Evolutionary conservation across 768 basidiomycete genomes (phyloP), one percentile per base, ranked within the genome.

Genomic region (Filobasidium wieringae): DNA sequence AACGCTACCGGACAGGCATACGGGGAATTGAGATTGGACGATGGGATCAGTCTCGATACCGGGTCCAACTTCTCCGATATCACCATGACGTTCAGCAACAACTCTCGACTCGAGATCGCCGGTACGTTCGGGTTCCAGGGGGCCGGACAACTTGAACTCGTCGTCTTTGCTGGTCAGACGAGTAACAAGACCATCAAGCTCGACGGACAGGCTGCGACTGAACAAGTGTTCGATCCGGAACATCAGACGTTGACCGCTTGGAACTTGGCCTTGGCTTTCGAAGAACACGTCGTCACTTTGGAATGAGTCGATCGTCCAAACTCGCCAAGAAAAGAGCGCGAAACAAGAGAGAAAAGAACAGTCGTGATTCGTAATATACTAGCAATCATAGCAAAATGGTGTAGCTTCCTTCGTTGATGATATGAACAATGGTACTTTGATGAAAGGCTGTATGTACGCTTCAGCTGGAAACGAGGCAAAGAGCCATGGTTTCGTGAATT

Each of bases 21-120:
- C 41, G 86, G 85, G 0, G 72, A 77, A 24, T 80, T 81, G 0
- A 84, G 82, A 66, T 60, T 87, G n/a, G 86, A 87, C 67, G 86
- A 87, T 64, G 86, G 85, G 7, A 76, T 81, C 33, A 31, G 29
- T 15, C 50, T 51, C 27, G 29, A 30, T n/a, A 27, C 29, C 3
- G 43, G 43, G 22, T 19, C 22, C 43, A 47, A 47, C 43, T 47
- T 7, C 14, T 47, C 43, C 15, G 24, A 47, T 27, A 27, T 47
- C 7, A 47, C 43, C n/a, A 47, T 47, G 43, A 22, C 14, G 2
- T 47, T 47, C 22, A 26, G 12, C 30, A 51, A 30, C 27, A 24
- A 34, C n/a, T 31, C 50, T 11, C 11, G 19, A 19, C 26, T 55
- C 15, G 24, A 19, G 17, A 40, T 51, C 0, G 50, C 39, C 22